Evolutionary conservation across 176 grass and related monocot genomes (phyloP), one percentile per base, ranked within the genome.

Genomic region (Neostapfia colusana): DNA sequence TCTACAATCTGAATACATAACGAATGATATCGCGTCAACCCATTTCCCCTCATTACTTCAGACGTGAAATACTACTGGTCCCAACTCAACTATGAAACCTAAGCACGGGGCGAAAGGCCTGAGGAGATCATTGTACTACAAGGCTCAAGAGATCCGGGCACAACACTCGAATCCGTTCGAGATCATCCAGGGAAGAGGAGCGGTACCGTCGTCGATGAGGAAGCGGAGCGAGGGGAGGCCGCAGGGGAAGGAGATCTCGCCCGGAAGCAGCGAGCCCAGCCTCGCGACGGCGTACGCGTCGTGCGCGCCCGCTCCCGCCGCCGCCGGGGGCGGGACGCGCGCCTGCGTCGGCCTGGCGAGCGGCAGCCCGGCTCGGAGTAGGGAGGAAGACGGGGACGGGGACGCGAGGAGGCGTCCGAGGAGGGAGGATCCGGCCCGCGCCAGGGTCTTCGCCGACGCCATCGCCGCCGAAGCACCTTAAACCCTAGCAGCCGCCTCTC

Each of bases 151-250:
- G 42, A 10, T 21, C 55, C 12, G 55, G 23, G 23, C 55, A 26
- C 37, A 23, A 26, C 37, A 23, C 0, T 65, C 13, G 9, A 18
- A 21, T 8, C 8, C 7, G 2, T 5, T 0, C 20, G 20, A 42
- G 18, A 67, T 42, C 64, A 67, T 9, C 40, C 10, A 25, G 8
- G n/a, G 5, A 28, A 45, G 28, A 16, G 63, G 31, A 20, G 37
- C 2, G 3, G 2, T 81, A 96, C 93, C 89, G 28, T 96, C 86
- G 38, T 89, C 89, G 23, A 89, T 96, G 65, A 92, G 81, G 89
- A 96, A 96, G 16, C 89, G 87, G 83, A 96, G 87, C 27, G 89
- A 92, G 18, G 93, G 93, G 11, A 92, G 84, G 16, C 89, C 89
- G 28, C 89, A 96, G 44, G 89, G 93, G 62, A 92, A 96, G 8